Conservation (phyloP, 345 rosid genomes). For the Fremontodendron californicum region DNA sequence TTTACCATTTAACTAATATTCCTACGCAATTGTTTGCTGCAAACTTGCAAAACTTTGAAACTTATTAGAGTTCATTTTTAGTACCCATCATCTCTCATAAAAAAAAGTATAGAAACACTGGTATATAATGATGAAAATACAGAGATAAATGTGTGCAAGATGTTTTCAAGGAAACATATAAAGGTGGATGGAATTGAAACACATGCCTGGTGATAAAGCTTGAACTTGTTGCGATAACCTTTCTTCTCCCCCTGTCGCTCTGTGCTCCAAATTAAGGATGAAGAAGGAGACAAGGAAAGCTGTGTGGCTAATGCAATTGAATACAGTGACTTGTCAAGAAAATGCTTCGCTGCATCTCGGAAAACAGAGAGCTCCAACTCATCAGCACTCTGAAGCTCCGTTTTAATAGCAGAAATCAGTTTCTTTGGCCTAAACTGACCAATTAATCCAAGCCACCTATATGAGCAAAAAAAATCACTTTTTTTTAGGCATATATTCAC, state of each 20-base stretch:
- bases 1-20: not conserved
- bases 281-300: constrained; percentile 38
- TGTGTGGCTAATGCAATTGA: constrained; percentile 60
- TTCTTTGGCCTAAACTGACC: constrained; percentile 79
- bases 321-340: constrained; percentile 72
- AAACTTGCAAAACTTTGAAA: not conserved
- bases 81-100: not conserved
- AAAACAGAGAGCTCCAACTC: constrained; percentile 49
- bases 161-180: not conserved
- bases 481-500: not conserved
- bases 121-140: not conserved
- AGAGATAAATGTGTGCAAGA: not conserved
- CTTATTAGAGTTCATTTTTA: not conserved
- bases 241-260: constrained; percentile 59
- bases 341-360: constrained; percentile 51
- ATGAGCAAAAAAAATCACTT: not conserved
- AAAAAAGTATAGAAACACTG: not conserved
- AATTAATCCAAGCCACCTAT: constrained; percentile 72
- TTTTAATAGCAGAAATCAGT: constrained; percentile 53
- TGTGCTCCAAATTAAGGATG: constrained; percentile 48
- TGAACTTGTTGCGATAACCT: constrained; percentile 52
- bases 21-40: not conserved
- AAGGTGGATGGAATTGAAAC: not conserved
- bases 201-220: constrained; percentile 61
- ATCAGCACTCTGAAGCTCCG: constrained; percentile 44